Conservation (phyloP, 495 filamentous ascomycete species). For the Antarctomyces pellizariae region DNA sequence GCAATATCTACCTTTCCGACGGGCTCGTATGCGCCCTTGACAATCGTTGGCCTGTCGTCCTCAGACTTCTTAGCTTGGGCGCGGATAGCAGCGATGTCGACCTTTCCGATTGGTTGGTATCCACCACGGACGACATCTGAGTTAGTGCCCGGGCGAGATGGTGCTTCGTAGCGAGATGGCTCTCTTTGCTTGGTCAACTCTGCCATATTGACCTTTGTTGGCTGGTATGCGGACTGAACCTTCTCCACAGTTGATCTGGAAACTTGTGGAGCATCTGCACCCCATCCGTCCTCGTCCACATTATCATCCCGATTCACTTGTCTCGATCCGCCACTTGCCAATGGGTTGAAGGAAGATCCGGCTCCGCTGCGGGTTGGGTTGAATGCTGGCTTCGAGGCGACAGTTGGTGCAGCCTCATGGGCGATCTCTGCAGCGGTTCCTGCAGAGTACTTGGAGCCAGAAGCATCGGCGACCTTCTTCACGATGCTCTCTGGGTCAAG, state of each 20-base stretch:
- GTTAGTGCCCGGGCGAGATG: constrained; percentile 16
- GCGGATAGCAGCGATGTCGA: constrained; percentile 79
- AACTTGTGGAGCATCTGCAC: constrained; percentile 74
- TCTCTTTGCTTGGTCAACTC: constrained; percentile 47
- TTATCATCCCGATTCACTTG: constrained; percentile 21
- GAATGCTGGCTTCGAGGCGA: constrained; percentile 73
- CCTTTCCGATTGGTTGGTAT: constrained; percentile 93
- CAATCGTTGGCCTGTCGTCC: constrained; percentile 56
- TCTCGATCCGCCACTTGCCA: constrained; percentile 27
- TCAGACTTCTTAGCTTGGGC: constrained; percentile 45
- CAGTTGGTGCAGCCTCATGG: constrained; percentile 30
- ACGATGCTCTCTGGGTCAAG: constrained; percentile 70
- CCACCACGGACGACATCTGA: constrained; percentile 57
- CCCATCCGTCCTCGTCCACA: constrained; percentile 65
- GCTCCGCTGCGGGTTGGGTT: constrained; percentile 51
- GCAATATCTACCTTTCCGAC: constrained; percentile 90
- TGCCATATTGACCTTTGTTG: constrained; percentile 78
- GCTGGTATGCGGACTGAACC: constrained; percentile 76
- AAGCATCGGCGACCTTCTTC: constrained; percentile 87
- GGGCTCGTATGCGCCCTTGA: constrained; percentile 84
- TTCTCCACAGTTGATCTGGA: constrained; percentile 79
- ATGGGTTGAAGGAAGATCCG: constrained; percentile 38
- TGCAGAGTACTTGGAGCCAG: constrained; percentile 78
- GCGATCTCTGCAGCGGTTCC: constrained; percentile 13
- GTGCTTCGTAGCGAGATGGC: constrained; percentile 26